Conservation (phyloP, 345 rosid species). For the Salix viminalis region DNA sequence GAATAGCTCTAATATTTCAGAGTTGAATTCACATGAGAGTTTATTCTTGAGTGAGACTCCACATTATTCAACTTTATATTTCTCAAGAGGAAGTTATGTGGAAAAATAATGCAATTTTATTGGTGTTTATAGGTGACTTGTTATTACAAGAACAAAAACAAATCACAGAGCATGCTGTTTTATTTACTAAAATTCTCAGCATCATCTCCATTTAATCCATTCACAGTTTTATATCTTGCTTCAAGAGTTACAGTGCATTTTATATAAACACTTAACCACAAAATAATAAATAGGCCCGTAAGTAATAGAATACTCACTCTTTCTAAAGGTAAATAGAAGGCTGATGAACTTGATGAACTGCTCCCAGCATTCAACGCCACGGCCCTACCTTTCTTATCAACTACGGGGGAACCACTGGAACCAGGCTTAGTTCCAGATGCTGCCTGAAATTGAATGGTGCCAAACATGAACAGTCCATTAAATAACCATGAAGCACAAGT, state of each 20-base stretch:
- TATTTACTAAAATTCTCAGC: no score
- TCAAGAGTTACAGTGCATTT: no score
- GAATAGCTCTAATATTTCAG: background rate
- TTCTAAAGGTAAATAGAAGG: slow-evolving; percentile 82
- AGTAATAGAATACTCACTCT: slow-evolving; percentile 43
- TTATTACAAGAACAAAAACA: no score
- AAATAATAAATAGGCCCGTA: no score
- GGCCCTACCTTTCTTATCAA: slow-evolving; percentile 92
- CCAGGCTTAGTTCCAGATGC: slow-evolving; percentile 98
- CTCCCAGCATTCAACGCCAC: slow-evolving; percentile 98
- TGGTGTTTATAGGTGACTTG: no score
- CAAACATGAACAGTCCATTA: background rate
- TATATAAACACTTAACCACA: no score
- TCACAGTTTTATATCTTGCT: no score
- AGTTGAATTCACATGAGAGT: background rate
- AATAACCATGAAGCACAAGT: no score
- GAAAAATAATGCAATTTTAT: background rate
- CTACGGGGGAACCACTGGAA: slow-evolving; percentile 97
- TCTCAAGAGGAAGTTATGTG: background rate
- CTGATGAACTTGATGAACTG: slow-evolving; percentile 84
- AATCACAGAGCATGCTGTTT: no score
- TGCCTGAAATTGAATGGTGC: slow-evolving; percentile 49
- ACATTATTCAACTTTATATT: no score
- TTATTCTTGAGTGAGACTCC: background rate
- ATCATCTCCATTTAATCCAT: no score